Evolutionary conservation across 805 yeast species (phyloP), one percentile per base, ranked within the genome.

Genomic region (Candida fluviatilis): DNA sequence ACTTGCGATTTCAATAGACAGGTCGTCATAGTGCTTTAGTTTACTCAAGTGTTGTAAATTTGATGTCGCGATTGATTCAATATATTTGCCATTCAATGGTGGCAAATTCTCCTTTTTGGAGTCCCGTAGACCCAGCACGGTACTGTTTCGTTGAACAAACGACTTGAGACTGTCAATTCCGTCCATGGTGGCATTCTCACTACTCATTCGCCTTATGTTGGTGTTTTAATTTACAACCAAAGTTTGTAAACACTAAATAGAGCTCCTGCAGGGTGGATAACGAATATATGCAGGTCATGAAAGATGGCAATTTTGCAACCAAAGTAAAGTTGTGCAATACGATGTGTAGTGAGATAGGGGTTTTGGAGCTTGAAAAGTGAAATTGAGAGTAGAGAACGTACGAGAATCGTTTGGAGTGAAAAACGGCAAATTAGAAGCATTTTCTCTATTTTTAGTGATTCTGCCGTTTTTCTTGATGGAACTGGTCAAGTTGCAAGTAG

Each of bases 1-100:
- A 11, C 46, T 40, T 8, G 39, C 14, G 5, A 36, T 28, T 12
- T 42, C 46, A 17, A 36, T 34, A 3, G 35, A 10, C 13, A 35
- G 18, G 13, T 24, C 18, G 14, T 30, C 31, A 37, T 47, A 45
- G 26, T 33, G 16, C 13, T 23, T 5, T 18, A 21, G 4, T 14
- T 33, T 13, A 4, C 14, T 10, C 16, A 33, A 23, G 6, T 33
- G 7, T 6, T 33, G 23, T 4, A 33, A 11, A 23, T 23, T 33
- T 17, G 18, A 10, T 7, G 6, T 33, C 4, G 35, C 35, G 13
- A 13, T 23, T 23, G 28, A 23, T n/a, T 33, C 35, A 21, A 33
- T 23, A 23, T 13, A 5, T 16, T 33, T 33, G 28, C 5, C 4
- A 23, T 21, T 33, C 15, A 12, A 17, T 6, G 5, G 18, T 6